Evolutionary conservation across 768 basidiomycete genomes (phyloP).

Genomic region (Kwoniella botswanensis): DNA sequence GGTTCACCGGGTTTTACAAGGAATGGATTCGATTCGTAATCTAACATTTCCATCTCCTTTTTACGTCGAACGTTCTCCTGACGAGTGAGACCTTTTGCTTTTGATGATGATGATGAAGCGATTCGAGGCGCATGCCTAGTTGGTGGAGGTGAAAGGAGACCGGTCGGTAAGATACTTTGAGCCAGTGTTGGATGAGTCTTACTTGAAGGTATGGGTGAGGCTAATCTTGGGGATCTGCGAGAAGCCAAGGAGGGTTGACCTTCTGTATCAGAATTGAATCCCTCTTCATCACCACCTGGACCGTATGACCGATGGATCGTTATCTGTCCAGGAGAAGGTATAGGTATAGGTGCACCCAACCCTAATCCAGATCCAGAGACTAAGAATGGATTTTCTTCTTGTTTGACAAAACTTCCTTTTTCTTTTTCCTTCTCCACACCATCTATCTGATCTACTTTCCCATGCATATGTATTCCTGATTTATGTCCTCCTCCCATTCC

Average conservation of each 20-base stretch:
- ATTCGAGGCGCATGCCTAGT: slow-evolving; percentile 25
- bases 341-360: slow-evolving; percentile 10
- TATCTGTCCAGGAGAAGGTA: slow-evolving; percentile 31
- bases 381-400: slow-evolving; percentile 42
- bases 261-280: slow-evolving; percentile 13
- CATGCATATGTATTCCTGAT: slow-evolving; percentile 29
- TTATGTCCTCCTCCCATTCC: slow-evolving; percentile 45
- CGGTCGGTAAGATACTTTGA: slow-evolving; percentile 8
- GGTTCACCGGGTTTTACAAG: slow-evolving; percentile 35
- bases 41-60: slow-evolving; percentile 29
- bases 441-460: slow-evolving; percentile 37
- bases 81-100: slow-evolving; percentile 13
- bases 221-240: slow-evolving; percentile 8
- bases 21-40: slow-evolving; percentile 46
- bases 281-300: slow-evolving; percentile 8
- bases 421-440: not conserved
- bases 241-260: not conserved
- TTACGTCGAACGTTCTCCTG: slow-evolving; percentile 1
- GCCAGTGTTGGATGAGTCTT: slow-evolving; percentile 2
- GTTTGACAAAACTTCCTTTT: not conserved
- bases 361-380: slow-evolving; percentile 2
- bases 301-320: slow-evolving; percentile 22
- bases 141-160: slow-evolving; percentile 30
- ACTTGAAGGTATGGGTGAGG: slow-evolving; percentile 9
- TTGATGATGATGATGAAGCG: not conserved